phyloP scores from a whole-genome alignment of 2,329 filamentous ascomycete species.

The Diplocarpon rosae region DNA sequence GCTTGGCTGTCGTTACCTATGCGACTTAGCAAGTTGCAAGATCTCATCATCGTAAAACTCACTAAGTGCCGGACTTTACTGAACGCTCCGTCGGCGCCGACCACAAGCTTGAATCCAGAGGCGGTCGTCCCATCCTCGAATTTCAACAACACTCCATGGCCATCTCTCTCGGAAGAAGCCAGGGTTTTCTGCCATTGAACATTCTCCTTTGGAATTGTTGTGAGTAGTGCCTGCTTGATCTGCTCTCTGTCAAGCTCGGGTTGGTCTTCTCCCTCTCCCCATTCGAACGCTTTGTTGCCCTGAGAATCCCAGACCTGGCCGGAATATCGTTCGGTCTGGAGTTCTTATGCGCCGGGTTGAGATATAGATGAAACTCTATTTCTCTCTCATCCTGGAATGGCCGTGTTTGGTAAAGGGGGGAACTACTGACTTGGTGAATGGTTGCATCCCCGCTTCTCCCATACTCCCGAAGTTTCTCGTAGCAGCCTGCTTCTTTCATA shows the following conservation, averaged over 20 bases:
- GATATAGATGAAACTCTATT: no score
- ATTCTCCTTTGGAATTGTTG: not conserved
- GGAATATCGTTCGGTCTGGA: no score
- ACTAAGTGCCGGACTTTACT: slow-evolving; percentile 27
- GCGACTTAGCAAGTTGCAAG: no score
- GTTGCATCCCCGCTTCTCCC: not conserved
- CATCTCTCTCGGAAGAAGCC: not conserved
- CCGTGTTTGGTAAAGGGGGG: no score
- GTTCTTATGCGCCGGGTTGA: no score
- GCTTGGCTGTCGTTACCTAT: not conserved
- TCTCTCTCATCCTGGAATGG: no score
- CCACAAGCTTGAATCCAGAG: slow-evolving; percentile 28
- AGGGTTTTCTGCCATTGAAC: not conserved
- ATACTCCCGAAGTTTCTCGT: not conserved
- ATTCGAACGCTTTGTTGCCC: not conserved
- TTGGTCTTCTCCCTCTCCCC: not conserved
- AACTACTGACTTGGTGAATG: not conserved
- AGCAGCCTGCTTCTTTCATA: not conserved
- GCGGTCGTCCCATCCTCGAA: slow-evolving; percentile 4
- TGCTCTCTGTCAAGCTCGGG: not conserved
- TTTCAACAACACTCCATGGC: not conserved
- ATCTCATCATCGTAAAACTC: no score
- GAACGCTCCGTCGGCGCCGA: slow-evolving; percentile 34
- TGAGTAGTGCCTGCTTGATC: not conserved
- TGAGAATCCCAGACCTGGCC: not conserved